phyloP scores from a whole-genome alignment of 2,329 filamentous ascomycete species.

The Domatiomyces globalis region DNA sequence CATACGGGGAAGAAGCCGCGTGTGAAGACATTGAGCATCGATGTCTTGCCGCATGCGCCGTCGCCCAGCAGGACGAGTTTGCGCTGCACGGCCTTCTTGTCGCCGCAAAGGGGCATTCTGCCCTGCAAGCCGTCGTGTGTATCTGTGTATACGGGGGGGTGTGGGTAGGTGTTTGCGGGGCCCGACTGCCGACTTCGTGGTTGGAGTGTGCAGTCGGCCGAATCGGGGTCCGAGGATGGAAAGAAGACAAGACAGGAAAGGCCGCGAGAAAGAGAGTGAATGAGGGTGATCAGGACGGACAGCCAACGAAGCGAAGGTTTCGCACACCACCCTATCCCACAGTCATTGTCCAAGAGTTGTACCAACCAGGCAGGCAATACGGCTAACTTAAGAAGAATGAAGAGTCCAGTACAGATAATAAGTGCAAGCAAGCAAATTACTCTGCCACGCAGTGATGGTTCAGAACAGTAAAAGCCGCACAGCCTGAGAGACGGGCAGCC shows the following conservation, averaged over 20 bases:
- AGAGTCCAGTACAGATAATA: no score
- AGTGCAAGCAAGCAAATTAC: no score
- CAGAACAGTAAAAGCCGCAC: no score
- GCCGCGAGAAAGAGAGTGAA: not conserved
- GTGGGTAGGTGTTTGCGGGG: not conserved
- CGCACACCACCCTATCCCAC: no score
- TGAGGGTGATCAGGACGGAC: not conserved
- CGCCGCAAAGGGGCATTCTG: conserved; percentile 48
- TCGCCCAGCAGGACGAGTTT: conserved; percentile 87
- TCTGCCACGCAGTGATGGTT: no score
- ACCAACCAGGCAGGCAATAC: no score
- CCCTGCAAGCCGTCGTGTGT: not conserved
- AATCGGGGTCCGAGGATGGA: not conserved
- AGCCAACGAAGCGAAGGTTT: not conserved
- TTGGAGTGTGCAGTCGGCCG: not conserved
- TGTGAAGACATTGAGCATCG: conserved; percentile 92
- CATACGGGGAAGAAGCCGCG: conserved; percentile 73
- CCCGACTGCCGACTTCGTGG: no score
- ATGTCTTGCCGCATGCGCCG: conserved; percentile 54
- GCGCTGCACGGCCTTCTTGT: conserved; percentile 76
- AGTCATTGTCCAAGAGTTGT: no score
- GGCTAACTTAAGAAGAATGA: no score
- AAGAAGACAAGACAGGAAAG: not conserved
- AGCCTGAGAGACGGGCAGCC: no score
- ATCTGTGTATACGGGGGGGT: not conserved